Percentiles rank a stretch among this genome's conserved stretches.
Evolutionary conservation across 75 land plant genomes (phyloP).

Genomic region (Selaginella tamariscina): DNA sequence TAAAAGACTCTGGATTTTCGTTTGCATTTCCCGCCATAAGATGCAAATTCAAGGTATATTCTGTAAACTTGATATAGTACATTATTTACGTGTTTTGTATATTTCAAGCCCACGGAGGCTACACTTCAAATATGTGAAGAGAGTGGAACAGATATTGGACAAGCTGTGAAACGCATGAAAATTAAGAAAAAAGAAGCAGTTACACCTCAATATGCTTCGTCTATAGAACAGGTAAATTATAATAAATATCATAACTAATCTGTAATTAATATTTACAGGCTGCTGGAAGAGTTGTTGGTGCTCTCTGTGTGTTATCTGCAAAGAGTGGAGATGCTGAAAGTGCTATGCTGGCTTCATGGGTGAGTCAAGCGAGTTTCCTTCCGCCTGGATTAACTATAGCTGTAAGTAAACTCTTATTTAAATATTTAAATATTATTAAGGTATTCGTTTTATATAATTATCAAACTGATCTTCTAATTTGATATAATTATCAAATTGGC

Average conservation of each 20-base stretch:
- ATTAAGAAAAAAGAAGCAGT: constrained; percentile 21
- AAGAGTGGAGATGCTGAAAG: constrained; percentile 40
- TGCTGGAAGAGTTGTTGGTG: constrained; percentile 40
- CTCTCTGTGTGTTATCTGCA: constrained; percentile 38
- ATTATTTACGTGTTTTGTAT: no score
- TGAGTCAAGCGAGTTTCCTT: constrained; percentile 46
- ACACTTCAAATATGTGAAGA: constrained; percentile 40
- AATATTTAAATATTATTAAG: neutral
- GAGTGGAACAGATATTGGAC: constrained; percentile 43
- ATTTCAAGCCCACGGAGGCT: constrained; percentile 33
- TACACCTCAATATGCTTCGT: constrained; percentile 26
- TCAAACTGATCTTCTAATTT: no score
- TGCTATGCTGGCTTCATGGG: constrained; percentile 50
- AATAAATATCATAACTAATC: no score
- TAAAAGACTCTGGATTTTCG: constrained; percentile 35
- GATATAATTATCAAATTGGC: no score
- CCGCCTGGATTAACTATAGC: constrained; percentile 42
- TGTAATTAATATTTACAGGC: constrained; percentile 20
- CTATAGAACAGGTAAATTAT: constrained; percentile 40
- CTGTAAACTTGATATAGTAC: no score
- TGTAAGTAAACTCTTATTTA: constrained; percentile 15
- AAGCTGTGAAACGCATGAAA: constrained; percentile 30
- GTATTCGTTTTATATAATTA: no score
- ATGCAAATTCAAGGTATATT: constrained; percentile 36
- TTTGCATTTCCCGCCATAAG: constrained; percentile 36